Percentiles rank a stretch among this genome's conserved stretches.
These are phyloP conservation scores for Oryza glaberrima DNA, from an alignment of 176 grass and related monocot genomes.

Conservation along the genomic window DNA sequence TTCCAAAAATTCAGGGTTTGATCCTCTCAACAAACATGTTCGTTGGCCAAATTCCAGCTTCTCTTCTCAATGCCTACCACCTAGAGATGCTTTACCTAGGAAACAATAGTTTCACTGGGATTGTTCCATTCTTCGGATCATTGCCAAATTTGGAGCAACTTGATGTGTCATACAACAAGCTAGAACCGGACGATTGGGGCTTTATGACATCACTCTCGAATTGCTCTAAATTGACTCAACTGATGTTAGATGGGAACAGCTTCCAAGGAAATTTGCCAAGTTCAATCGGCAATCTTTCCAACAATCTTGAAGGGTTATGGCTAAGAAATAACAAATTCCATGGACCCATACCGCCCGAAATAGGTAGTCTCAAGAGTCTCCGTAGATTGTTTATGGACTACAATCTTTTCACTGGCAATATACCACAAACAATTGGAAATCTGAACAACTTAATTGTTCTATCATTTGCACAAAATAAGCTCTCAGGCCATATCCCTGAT, in stretches of 20 bases:
- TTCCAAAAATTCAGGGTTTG: not conserved
- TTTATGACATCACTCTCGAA: conserved; percentile 30
- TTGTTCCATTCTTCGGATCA: conserved; percentile 11
- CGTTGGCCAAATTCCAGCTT: conserved; percentile 33
- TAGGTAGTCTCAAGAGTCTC: conserved; percentile 28
- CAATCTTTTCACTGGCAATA: conserved; percentile 42
- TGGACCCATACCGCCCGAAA: conserved; percentile 12
- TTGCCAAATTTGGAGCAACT: not conserved
- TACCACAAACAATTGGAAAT: conserved; percentile 40
- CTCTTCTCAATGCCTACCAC: conserved; percentile 15
- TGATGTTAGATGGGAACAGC: conserved; percentile 34
- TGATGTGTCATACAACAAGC: conserved; percentile 23
- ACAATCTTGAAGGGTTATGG: not conserved
- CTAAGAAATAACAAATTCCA: conserved; percentile 21
- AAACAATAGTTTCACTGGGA: conserved; percentile 11
- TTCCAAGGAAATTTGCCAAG: conserved; percentile 27
- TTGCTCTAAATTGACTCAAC: conserved; percentile 16
- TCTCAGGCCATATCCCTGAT: conserved; percentile 26
- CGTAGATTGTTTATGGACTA: conserved; percentile 17
- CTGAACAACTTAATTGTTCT: not conserved
- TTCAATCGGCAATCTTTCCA: conserved; percentile 31
- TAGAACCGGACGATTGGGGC: conserved; percentile 43
- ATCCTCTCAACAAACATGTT: conserved; percentile 20
- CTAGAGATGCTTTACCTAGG: conserved; percentile 13
- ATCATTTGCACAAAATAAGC: conserved; percentile 34